These are phyloP conservation scores for Myxozyma mucilagina DNA, from an alignment of 805 yeast genomes.

Conservation along the genomic window DNA sequence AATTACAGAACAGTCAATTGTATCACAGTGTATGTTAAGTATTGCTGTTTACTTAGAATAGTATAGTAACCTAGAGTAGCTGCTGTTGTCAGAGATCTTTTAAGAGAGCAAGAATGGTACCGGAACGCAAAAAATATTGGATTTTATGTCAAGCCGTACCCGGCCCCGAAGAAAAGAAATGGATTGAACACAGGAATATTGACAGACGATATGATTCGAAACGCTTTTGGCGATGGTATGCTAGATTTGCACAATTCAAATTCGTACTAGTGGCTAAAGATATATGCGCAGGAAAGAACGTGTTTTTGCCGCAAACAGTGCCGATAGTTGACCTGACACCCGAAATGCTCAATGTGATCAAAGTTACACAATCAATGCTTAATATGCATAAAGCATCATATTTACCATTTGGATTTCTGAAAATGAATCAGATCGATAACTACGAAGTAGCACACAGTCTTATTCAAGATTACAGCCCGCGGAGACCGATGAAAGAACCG, in stretches of 20 bases:
- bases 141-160: slow-evolving; percentile 2
- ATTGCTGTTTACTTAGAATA: not conserved
- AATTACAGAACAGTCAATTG: not conserved
- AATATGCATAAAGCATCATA: not conserved
- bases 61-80: not conserved
- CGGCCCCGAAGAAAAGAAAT: slow-evolving; percentile 1
- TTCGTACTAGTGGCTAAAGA: not conserved
- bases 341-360: not conserved
- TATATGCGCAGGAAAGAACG: not conserved
- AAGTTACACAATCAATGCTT: not conserved
- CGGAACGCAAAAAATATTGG: slow-evolving; percentile 1
- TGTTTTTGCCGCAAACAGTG: not conserved
- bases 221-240: slow-evolving; percentile 2
- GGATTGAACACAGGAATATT: not conserved
- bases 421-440: slow-evolving; percentile 1
- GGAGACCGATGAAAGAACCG: not conserved
- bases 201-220: not conserved
- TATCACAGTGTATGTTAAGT: not conserved
- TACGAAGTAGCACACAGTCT: not conserved
- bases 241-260: too few species aligned
- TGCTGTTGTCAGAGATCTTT: not conserved
- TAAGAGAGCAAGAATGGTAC: not conserved
- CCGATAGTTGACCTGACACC: not conserved
- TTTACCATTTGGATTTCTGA: not conserved
- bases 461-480: not conserved